Evolutionary conservation across 2,329 filamentous ascomycete genomes (phyloP).

Genomic region (Monosporascus sp.): DNA sequence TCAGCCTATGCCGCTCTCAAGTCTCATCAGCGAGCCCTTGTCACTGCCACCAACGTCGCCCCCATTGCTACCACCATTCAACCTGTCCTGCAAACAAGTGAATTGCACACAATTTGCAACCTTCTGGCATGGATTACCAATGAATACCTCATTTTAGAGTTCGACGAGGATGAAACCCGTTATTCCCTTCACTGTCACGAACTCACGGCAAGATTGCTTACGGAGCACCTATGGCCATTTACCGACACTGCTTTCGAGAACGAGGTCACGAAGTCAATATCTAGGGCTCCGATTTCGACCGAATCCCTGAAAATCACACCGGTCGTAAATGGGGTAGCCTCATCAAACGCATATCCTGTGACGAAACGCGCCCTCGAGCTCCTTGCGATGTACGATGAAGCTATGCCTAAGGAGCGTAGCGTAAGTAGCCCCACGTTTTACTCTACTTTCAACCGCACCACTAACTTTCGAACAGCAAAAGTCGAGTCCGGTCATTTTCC

Average conservation of each 20-base stretch:
- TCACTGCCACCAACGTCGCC: slow-evolving; percentile 49
- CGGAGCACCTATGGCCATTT: slow-evolving; percentile 54
- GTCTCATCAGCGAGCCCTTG: slow-evolving; percentile 43
- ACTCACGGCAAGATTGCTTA: slow-evolving; percentile 49
- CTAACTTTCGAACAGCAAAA: slow-evolving; percentile 34
- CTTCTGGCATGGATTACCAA: slow-evolving; percentile 53
- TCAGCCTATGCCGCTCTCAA: slow-evolving; percentile 50
- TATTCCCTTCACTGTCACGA: slow-evolving; percentile 51
- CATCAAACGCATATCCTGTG: slow-evolving; percentile 53
- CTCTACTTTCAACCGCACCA: neutral
- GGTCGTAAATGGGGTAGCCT: slow-evolving; percentile 42
- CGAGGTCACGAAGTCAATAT: slow-evolving; percentile 50
- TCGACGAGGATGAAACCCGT: slow-evolving; percentile 50
- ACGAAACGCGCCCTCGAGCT: slow-evolving; percentile 55
- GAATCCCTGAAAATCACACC: slow-evolving; percentile 47
- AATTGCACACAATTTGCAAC: slow-evolving; percentile 47
- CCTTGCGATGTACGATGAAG: slow-evolving; percentile 57
- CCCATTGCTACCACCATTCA: slow-evolving; percentile 48
- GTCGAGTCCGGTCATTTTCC: slow-evolving; percentile 53
- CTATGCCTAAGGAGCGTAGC: slow-evolving; percentile 59
- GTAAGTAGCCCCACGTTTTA: slow-evolving; percentile 34
- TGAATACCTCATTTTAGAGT: slow-evolving; percentile 52
- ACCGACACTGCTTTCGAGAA: slow-evolving; percentile 50
- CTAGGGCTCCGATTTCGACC: slow-evolving; percentile 41
- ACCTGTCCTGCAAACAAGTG: slow-evolving; percentile 39